Conservation (phyloP, 768 basidiomycete species). For the Amanita rubescens region DNA sequence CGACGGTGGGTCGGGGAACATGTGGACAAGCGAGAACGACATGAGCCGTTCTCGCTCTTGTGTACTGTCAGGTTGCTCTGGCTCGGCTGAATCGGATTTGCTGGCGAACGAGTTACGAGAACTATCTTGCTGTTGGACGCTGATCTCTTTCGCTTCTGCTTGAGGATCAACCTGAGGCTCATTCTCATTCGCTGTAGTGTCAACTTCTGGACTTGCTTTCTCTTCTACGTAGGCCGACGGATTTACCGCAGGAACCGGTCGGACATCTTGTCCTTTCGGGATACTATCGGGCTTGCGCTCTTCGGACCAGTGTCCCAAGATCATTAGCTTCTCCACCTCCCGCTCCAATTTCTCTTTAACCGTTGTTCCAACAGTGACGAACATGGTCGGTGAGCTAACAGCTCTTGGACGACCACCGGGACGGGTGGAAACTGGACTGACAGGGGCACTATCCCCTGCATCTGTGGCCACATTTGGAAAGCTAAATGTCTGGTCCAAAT, state of each 20-base stretch:
- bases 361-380: slow-evolving; percentile 16
- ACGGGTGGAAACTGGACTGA: background rate
- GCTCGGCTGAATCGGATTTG: background rate
- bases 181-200: too few species aligned
- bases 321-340: background rate
- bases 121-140: background rate
- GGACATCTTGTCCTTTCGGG: too few species aligned
- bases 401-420: slow-evolving; percentile 17
- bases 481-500: slow-evolving; percentile 1
- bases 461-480: background rate
- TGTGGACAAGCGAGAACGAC: slow-evolving; percentile 5
- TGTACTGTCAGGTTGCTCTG: background rate
- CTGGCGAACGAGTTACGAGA: background rate
- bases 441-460: background rate
- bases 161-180: too few species aligned
- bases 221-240: background rate
- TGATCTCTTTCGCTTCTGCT: background rate
- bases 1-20: slow-evolving; percentile 5
- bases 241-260: background rate
- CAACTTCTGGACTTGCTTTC: background rate
- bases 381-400: slow-evolving; percentile 31
- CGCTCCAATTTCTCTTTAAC: slow-evolving; percentile 2
- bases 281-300: background rate
- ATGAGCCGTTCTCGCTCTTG: background rate
- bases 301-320: background rate